Base-by-base conservation (phyloP, 768 basidiomycete species). In the Naganishia friedmannii region DNA sequence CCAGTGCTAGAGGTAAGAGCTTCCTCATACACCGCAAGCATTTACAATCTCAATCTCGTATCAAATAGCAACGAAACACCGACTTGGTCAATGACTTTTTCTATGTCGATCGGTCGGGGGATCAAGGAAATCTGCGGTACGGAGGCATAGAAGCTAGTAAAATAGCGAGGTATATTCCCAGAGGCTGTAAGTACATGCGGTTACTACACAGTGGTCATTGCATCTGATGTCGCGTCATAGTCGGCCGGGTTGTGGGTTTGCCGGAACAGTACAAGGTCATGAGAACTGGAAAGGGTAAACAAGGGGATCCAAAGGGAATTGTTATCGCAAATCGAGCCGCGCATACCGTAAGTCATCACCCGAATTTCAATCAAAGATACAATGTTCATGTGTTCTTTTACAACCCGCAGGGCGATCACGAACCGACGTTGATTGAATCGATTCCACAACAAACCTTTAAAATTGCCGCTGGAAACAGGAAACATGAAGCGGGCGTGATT, bases 41-140 rank as follows among this genome's bases (percentile, higher is more conserved):
- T 39, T 2, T 29, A 5, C 53, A 2, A n/a, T 2, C 48, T 51
- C 12, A 51, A n/a, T 3, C 7, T 21, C 21, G 19, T 12, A 17
- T 21, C 15, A 7, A 48, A 23, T 23, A 39, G 45, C 37, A 26
- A n/a, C n/a, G 53, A 23, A 31, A 53, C n/a, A 28, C 21, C 28
- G 29, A 26, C 51, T 17, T 19, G 51, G 23, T 37, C 17, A 39
- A 54, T 21, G 66, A 70, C 4, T n/a, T 37, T 15, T 71, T 53
- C 51, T 70, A 70, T 31, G 42, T 48, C 26, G 70, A 70, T 56
- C 55, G 66, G 17, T 46, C 37, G 9, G 70, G 70, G 3, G 70
- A 71, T 53, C 42, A 58, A 28, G 56, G 48, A 26, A 68, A 58
- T 32, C 28, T 71, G 2, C 70, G 66, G 17, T 71, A 67, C 48